Conservation (phyloP, 208 protist genomes). For the Acanthamoeba triangularis region DNA sequence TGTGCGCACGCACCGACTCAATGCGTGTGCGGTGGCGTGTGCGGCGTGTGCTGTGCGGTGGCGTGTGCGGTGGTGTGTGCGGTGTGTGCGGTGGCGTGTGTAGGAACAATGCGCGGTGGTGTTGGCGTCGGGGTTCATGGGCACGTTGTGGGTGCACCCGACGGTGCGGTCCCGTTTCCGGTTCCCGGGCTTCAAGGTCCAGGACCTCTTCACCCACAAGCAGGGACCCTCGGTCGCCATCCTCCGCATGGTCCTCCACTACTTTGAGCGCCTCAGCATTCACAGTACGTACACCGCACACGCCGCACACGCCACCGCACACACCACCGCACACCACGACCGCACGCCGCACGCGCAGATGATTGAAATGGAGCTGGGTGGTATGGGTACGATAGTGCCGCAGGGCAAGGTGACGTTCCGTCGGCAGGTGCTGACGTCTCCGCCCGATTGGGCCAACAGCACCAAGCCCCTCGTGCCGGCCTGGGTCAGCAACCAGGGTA, state of each 20-base stretch:
- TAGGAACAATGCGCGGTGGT: constrained; percentile 38
- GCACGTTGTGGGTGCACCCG: constrained; percentile 66
- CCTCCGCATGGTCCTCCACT: constrained; percentile 29
- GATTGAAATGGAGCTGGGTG: too few species aligned
- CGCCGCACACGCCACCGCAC: neutral
- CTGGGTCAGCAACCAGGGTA: neutral
- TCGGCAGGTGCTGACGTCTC: neutral
- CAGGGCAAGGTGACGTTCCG: constrained; percentile 32
- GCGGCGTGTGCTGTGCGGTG: too few species aligned
- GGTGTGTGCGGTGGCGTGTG: too few species aligned
- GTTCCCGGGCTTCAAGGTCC: constrained; percentile 44
- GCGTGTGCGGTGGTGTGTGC: too few species aligned
- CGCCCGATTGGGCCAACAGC: constrained; percentile 60
- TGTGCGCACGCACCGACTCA: too few species aligned
- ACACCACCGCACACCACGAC: neutral
- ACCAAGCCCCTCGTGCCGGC: constrained; percentile 12
- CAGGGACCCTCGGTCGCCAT: neutral
- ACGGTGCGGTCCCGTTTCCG: neutral
- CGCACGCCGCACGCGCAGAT: neutral
- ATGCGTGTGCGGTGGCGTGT: too few species aligned
- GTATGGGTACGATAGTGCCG: neutral
- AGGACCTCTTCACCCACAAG: constrained; percentile 17
- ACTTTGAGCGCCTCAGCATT: constrained; percentile 59
- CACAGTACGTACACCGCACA: neutral
- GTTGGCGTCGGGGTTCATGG: constrained; percentile 58